Conservation (phyloP, 2,329 filamentous ascomycete species). For the Diaporthe australafricana region DNA sequence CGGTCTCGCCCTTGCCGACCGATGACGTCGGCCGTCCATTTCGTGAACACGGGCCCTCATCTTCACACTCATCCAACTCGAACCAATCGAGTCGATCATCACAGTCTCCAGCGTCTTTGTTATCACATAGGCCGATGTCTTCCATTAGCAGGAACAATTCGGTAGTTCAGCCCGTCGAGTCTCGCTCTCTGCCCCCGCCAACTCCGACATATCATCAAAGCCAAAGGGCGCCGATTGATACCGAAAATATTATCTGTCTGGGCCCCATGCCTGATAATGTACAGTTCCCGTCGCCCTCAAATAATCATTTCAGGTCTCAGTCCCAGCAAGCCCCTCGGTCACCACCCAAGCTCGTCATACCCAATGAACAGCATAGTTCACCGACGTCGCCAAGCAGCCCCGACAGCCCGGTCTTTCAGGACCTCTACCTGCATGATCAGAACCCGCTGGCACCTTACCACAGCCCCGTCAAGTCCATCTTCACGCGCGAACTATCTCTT, state of each 20-base stretch:
- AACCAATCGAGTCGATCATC: conserved; percentile 41
- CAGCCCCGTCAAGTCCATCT: conserved; percentile 29
- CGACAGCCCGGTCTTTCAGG: conserved; percentile 42
- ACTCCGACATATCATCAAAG: conserved; percentile 45
- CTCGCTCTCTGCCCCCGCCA: conserved; percentile 40
- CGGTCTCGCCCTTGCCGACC: conserved; percentile 19
- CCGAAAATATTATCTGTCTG: conserved; percentile 64
- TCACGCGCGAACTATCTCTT: conserved; percentile 30
- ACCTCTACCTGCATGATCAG: conserved; percentile 40
- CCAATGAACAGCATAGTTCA: not conserved
- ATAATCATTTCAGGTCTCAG: conserved; percentile 12
- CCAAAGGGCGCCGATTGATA: conserved; percentile 64
- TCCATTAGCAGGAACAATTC: conserved; percentile 46
- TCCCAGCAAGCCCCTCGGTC: conserved; percentile 15
- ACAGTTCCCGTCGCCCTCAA: conserved; percentile 49
- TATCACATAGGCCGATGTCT: conserved; percentile 26
- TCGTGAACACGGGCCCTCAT: not conserved
- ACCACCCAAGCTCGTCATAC: conserved; percentile 6
- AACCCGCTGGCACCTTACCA: conserved; percentile 30
- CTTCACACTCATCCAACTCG: conserved; percentile 30
- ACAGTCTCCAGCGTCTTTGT: conserved; percentile 34
- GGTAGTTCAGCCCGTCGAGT: conserved; percentile 28
- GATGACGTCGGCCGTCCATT: conserved; percentile 2
- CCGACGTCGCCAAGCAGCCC: conserved; percentile 37
- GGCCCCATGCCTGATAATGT: conserved; percentile 65